Evolutionary conservation across 1,139 yeast species (phyloP), one percentile per base, ranked within the genome.

Genomic region (Schwanniomyces etchellsii): DNA sequence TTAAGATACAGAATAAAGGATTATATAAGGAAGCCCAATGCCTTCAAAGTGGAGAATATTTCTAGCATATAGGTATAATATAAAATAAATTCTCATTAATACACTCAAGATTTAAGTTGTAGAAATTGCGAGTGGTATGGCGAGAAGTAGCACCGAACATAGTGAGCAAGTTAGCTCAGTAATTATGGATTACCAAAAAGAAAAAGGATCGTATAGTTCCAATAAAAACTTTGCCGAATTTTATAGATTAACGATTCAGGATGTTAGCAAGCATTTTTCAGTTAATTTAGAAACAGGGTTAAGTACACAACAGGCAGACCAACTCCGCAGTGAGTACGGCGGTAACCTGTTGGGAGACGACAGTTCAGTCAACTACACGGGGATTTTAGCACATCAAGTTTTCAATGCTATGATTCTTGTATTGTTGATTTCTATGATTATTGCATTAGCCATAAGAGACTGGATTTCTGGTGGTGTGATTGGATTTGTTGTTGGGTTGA

Each of bases 391-490:
- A 33, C 81, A 80, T 40, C 94, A 83, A 49, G 64, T 78, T 2
- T 78, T 80, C 54, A 83, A 83, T 48, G 93, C 93, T 29, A 82
- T 83, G 93, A 78, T 82, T 27, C 57, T 83, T 42, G 89, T 82
- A 11, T 65, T 83, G 43, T 57, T 81, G 29, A 79, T 81, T 32
- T 79, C 91, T 17, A 77, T 81, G 86, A 59, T 78, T 25, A 81
- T 83, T 32, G 81, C 91, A 2, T 68, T 82, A 29, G 89, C 84
- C 11, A 80, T 83, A 42, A 64, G 64, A 35, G 93, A 82, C 55
- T 82, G 85, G 81, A 83, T 82, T 35, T 78, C 88, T 4, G 93
- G 89, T 32, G 93, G 93, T 32, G 93, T 83, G 20, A 80, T 83
- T 49, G 80, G 76, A 1, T 80, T 75, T 32, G 91, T 83, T 17